Conservation (phyloP, 2,329 filamentous ascomycete genomes). For the Trematosphaeria pertusa region DNA sequence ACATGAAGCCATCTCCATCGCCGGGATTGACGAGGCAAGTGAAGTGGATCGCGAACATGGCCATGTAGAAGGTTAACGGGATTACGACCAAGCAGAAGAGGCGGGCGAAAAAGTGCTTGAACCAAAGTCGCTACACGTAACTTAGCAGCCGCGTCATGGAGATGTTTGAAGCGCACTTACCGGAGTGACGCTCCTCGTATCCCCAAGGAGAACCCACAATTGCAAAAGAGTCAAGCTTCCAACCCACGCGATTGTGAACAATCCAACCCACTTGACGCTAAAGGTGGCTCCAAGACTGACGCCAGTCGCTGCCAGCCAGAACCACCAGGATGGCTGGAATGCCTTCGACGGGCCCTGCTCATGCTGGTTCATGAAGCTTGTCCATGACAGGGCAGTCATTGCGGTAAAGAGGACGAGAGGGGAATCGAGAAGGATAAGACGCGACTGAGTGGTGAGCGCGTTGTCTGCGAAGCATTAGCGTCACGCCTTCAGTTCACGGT, state of each 20-base stretch:
- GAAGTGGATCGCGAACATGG: slow-evolving; percentile 98
- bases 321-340: slow-evolving; percentile 94
- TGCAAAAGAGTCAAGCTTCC: slow-evolving; percentile 88
- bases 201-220: slow-evolving; percentile 93
- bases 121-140: slow-evolving; percentile 75
- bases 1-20: slow-evolving; percentile 99
- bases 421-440: slow-evolving; percentile 94
- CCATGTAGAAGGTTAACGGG: slow-evolving; percentile 88
- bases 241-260: slow-evolving; percentile 99
- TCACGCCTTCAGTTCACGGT: slow-evolving; percentile 16
- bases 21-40: slow-evolving; percentile 90
- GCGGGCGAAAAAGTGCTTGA: slow-evolving; percentile 93
- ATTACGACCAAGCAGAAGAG: slow-evolving; percentile 91
- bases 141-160: background rate
- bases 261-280: slow-evolving; percentile 98
- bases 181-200: slow-evolving; percentile 82
- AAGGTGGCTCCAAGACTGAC: slow-evolving; percentile 86
- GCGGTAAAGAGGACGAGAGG: slow-evolving; percentile 93
- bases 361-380: slow-evolving; percentile 94
- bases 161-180: slow-evolving; percentile 53
- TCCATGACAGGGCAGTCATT: slow-evolving; percentile 87
- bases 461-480: slow-evolving; percentile 70
- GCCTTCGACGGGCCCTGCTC: slow-evolving; percentile 89
- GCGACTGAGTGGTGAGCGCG: slow-evolving; percentile 91
- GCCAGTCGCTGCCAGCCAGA: slow-evolving; percentile 90